These are phyloP conservation scores for Aspergillus ustus DNA, from an alignment of 2,329 filamentous ascomycete species.

Conservation along the genomic window DNA sequence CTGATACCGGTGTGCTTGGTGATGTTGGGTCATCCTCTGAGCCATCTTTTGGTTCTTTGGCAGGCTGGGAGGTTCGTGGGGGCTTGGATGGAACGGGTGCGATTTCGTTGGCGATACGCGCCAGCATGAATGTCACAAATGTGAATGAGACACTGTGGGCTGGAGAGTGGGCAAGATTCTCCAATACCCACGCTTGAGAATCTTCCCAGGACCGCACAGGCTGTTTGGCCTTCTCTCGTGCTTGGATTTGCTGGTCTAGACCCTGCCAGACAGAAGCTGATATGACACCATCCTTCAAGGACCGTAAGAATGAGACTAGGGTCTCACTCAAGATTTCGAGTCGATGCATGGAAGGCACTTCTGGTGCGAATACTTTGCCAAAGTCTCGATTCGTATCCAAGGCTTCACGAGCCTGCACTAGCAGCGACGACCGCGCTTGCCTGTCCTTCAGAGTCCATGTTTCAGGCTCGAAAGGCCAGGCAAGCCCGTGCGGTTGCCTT, in stretches of 20 bases:
- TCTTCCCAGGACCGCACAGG: slow-evolving; percentile 57
- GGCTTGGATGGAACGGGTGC: slow-evolving; percentile 42
- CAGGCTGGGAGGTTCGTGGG: neutral
- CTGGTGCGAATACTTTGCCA: slow-evolving; percentile 63
- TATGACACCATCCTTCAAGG: slow-evolving; percentile 79
- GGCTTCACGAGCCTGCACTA: slow-evolving; percentile 61
- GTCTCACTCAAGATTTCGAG: slow-evolving; percentile 75
- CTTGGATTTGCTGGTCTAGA: slow-evolving; percentile 63
- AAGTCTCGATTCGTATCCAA: slow-evolving; percentile 73
- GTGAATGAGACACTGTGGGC: slow-evolving; percentile 89
- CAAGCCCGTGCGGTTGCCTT: slow-evolving; percentile 46
- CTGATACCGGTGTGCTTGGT: slow-evolving; percentile 26
- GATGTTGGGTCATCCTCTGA: slow-evolving; percentile 14
- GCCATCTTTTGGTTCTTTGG: slow-evolving; percentile 13
- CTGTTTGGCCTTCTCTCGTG: slow-evolving; percentile 56
- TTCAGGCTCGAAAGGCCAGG: slow-evolving; percentile 65
- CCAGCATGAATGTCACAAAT: slow-evolving; percentile 79
- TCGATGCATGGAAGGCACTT: slow-evolving; percentile 67
- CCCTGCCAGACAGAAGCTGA: slow-evolving; percentile 71
- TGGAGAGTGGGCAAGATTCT: slow-evolving; percentile 72
- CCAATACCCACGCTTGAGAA: slow-evolving; percentile 67
- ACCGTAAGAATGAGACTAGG: slow-evolving; percentile 73
- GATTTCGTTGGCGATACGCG: slow-evolving; percentile 61
- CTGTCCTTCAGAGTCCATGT: slow-evolving; percentile 52
- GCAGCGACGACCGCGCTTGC: slow-evolving; percentile 48